Conservation (phyloP, 2,329 filamentous ascomycete genomes). For the Teratosphaeriaceae sp. region DNA sequence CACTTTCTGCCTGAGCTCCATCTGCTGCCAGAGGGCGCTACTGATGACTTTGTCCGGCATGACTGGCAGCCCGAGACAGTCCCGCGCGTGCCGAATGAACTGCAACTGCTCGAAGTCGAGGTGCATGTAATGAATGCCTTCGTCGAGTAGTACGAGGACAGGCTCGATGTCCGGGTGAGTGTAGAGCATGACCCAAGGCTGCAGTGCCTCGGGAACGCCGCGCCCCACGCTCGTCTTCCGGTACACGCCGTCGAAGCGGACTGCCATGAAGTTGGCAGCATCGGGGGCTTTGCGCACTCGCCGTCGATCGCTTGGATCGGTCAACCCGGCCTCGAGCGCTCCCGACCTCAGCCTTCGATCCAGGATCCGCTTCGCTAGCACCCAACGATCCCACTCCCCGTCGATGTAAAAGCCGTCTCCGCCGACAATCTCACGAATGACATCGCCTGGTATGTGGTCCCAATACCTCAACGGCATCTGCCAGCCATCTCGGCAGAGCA, state of each 20-base stretch:
- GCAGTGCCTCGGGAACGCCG: constrained; percentile 39
- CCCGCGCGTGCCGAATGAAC: constrained; percentile 45
- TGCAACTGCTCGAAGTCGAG: constrained; percentile 54
- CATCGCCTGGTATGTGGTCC: constrained; percentile 52
- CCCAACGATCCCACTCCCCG: constrained; percentile 53
- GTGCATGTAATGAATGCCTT: constrained; percentile 55
- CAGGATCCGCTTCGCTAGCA: constrained; percentile 48
- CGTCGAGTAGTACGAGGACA: constrained; percentile 49
- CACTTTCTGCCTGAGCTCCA: constrained; percentile 50
- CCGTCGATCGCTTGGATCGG: constrained; percentile 37
- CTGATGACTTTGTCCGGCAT: constrained; percentile 50
- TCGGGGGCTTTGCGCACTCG: constrained; percentile 42
- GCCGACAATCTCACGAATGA: constrained; percentile 52
- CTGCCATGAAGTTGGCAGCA: constrained; percentile 42
- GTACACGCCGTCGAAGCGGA: constrained; percentile 48
- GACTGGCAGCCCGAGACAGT: constrained; percentile 48
- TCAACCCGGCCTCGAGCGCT: constrained; percentile 43
- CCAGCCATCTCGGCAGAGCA: constrained; percentile 52
- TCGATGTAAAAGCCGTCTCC: constrained; percentile 54
- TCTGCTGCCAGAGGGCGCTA: constrained; percentile 52
- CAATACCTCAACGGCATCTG: constrained; percentile 49
- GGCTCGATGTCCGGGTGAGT: constrained; percentile 50
- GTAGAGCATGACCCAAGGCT: constrained; percentile 46
- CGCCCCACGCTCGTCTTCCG: constrained; percentile 37
- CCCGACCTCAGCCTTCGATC: constrained; percentile 44